These are phyloP conservation scores for Aureobasidium uvarum DNA, from an alignment of 2,329 filamentous ascomycete species.

Conservation along the genomic window DNA sequence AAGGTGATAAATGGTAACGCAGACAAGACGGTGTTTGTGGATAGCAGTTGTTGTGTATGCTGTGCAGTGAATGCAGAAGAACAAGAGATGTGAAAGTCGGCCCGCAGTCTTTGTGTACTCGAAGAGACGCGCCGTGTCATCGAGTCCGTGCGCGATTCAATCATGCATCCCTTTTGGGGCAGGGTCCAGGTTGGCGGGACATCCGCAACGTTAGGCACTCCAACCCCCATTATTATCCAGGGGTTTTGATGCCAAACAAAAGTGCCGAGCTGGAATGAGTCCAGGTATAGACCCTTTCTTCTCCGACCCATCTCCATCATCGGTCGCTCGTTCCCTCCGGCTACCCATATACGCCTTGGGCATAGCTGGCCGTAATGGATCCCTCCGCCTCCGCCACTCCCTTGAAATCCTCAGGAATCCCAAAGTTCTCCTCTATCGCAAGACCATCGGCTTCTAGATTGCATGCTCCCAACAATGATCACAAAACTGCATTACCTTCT, in stretches of 20 bases:
- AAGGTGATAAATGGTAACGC: neutral
- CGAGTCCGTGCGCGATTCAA: neutral
- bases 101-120: neutral
- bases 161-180: constrained; percentile 10
- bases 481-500: constrained; percentile 12
- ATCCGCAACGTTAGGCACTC: constrained; percentile 9
- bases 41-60: constrained; percentile 10
- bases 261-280: constrained; percentile 15
- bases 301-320: neutral
- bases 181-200: constrained; percentile 10
- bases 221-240: constrained; percentile 21
- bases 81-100: constrained; percentile 7
- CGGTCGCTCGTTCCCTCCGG: neutral
- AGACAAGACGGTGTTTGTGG: neutral
- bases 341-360: constrained; percentile 34
- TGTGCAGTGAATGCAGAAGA: constrained; percentile 15
- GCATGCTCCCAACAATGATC: constrained; percentile 24
- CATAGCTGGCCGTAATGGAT: constrained; percentile 39
- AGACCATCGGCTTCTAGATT: constrained; percentile 27
- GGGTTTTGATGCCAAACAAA: constrained; percentile 20
- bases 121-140: neutral
- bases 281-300: constrained; percentile 8
- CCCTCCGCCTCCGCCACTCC: constrained; percentile 30
- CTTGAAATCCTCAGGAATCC: constrained; percentile 24
- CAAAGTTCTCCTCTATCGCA: constrained; percentile 24